Evolutionary conservation across 768 basidiomycete genomes (phyloP).

Genomic region (Kockovaella imperatae): DNA sequence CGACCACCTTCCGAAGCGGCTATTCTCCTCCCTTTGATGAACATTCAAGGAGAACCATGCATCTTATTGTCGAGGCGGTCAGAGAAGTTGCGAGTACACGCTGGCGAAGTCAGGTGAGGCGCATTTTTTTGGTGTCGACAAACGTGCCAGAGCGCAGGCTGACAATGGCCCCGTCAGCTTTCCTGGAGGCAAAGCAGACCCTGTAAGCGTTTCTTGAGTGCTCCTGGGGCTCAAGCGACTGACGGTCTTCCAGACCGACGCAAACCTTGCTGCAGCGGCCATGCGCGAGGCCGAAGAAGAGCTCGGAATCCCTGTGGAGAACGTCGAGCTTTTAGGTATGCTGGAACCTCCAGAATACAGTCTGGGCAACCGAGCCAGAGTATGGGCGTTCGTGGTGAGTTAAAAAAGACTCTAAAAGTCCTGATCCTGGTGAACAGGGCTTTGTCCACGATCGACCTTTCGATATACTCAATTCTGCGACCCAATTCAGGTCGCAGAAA

Average conservation of each 20-base stretch:
- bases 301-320: conserved; percentile 16
- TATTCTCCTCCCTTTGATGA: conserved; percentile 38
- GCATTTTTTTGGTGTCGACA: neutral
- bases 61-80: conserved; percentile 35
- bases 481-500: neutral
- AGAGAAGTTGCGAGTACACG: conserved; percentile 34
- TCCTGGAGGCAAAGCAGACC: conserved; percentile 41
- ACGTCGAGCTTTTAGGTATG: conserved; percentile 30
- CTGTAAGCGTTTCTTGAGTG: conserved; percentile 19
- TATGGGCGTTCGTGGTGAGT: conserved; percentile 41
- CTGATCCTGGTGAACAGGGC: conserved; percentile 7
- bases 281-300: conserved; percentile 33
- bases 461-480: conserved; percentile 1
- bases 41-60: conserved; percentile 23
- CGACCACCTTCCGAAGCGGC: conserved; percentile 28
- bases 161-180: conserved; percentile 31
- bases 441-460: conserved; percentile 15
- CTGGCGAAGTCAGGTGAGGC: conserved; percentile 42
- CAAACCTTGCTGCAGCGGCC: conserved; percentile 17
- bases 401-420: neutral
- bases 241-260: conserved; percentile 4
- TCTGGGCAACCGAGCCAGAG: conserved; percentile 33
- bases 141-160: no score
- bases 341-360: conserved; percentile 30
- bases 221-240: no score